Evolutionary conservation across 108 stramenopile species (phyloP).

Genomic region (Fistulifera solaris): DNA sequence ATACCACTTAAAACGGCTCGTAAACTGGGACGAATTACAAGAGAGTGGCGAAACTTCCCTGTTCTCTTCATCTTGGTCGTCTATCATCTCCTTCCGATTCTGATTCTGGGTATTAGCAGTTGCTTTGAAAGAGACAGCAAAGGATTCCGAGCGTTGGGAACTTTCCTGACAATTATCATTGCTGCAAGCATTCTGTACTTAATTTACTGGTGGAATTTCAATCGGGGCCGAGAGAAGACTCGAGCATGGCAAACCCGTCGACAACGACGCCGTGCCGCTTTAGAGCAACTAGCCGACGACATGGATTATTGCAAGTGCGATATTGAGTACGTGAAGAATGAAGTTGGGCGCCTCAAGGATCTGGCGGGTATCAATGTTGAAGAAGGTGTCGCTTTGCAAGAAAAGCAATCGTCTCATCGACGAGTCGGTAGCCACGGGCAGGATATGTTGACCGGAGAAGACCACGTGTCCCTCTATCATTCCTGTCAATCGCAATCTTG

Average conservation of each 20-base stretch:
- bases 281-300: constrained; percentile 24
- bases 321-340: constrained; percentile 18
- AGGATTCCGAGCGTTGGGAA: constrained; percentile 61
- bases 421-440: too few species aligned
- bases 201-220: constrained; percentile 33
- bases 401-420: too few species aligned
- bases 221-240: constrained; percentile 25
- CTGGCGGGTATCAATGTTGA: constrained; percentile 36
- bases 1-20: constrained; percentile 57
- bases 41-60: constrained; percentile 51
- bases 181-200: constrained; percentile 16
- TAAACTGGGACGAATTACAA: constrained; percentile 51
- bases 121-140: constrained; percentile 37
- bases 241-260: constrained; percentile 22
- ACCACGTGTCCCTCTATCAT: too few species aligned
- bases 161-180: constrained; percentile 39
- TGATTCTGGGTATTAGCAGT: constrained; percentile 47
- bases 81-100: constrained; percentile 55
- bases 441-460: too few species aligned
- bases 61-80: constrained; percentile 53
- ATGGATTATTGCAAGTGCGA: constrained; percentile 17
- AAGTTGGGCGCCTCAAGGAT: constrained; percentile 27
- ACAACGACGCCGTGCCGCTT: constrained; percentile 16
- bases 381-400: constrained; percentile 10
- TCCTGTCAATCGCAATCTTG: too few species aligned